Conservation (phyloP, 1,284 basidiomycete genomes). For the Ceratorhiza oryzae-sativae region DNA sequence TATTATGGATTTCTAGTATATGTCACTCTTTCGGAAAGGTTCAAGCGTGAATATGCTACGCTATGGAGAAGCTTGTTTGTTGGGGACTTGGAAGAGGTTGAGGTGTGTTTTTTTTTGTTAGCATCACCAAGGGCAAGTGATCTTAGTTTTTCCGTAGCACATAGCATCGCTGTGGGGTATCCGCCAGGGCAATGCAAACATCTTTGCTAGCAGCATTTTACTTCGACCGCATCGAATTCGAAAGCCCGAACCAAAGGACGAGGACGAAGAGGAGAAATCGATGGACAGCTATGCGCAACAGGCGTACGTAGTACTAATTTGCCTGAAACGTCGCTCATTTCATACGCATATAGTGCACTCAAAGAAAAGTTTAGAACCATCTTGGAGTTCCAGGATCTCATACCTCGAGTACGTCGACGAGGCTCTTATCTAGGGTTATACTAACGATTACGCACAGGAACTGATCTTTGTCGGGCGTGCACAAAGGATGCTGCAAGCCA, state of each 20-base stretch:
- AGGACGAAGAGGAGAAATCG: neutral
- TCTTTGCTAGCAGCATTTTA: slow-evolving; percentile 47
- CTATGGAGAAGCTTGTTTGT: slow-evolving; percentile 59
- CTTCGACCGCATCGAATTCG: slow-evolving; percentile 36
- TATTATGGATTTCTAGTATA: slow-evolving; percentile 49
- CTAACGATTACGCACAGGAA: slow-evolving; percentile 47
- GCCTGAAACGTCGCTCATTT: slow-evolving; percentile 43
- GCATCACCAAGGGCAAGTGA: neutral
- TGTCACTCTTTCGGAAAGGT: slow-evolving; percentile 51
- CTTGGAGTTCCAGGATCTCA: slow-evolving; percentile 57
- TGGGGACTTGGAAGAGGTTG: slow-evolving; percentile 54
- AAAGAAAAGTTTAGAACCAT: slow-evolving; percentile 56
- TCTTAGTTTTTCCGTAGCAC: slow-evolving; percentile 45
- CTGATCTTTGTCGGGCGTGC: slow-evolving; percentile 57
- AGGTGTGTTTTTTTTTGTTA: neutral
- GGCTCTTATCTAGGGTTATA: neutral
- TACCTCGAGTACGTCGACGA: slow-evolving; percentile 48
- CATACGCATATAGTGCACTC: slow-evolving; percentile 49
- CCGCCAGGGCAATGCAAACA: slow-evolving; percentile 50
- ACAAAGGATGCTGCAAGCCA: slow-evolving; percentile 59
- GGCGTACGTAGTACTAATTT: slow-evolving; percentile 1
- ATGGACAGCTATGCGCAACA: slow-evolving; percentile 12
- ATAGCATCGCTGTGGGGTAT: slow-evolving; percentile 57
- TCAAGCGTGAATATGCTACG: slow-evolving; percentile 55
- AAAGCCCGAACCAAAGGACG: neutral